A percentile compares a stretch with the other conserved stretches of the same genome.
Evolutionary conservation across 106 monocot species (phyloP).

Genomic region (Dendrobium chrysotoxum): DNA sequence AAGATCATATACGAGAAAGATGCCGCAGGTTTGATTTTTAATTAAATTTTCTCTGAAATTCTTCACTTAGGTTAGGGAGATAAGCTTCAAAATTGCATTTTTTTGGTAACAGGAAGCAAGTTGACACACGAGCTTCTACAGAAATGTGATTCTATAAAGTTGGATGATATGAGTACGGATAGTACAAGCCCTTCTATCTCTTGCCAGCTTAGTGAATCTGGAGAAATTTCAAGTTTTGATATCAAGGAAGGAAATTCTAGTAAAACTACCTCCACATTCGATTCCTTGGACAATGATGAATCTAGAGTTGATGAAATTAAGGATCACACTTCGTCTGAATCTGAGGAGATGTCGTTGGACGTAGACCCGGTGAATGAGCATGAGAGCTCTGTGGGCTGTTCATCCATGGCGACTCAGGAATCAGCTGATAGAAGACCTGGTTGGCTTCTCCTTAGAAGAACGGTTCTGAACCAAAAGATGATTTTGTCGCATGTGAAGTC

Average conservation of each 20-base stretch:
- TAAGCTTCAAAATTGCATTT: neutral
- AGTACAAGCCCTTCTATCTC: neutral
- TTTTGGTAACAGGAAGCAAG: conserved; percentile 2
- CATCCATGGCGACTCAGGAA: conserved; percentile 4
- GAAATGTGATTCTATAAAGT: neutral
- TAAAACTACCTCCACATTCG: neutral
- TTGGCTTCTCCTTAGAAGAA: conserved; percentile 50
- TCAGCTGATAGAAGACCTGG: conserved; percentile 29
- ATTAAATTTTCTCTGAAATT: neutral
- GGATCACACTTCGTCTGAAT: conserved; percentile 6
- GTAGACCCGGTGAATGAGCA: conserved; percentile 1
- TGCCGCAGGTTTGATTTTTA: conserved; percentile 16
- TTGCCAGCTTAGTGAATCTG: neutral
- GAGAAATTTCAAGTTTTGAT: neutral
- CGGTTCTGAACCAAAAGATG: conserved; percentile 14
- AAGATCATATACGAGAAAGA: conserved; percentile 62
- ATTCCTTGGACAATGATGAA: neutral
- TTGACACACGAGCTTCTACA: neutral
- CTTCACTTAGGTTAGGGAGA: neutral
- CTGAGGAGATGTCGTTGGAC: conserved; percentile 16
- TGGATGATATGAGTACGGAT: neutral
- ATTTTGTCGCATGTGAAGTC: conserved; percentile 10
- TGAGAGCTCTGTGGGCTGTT: neutral
- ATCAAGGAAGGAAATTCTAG: neutral
- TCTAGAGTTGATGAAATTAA: neutral